Evolutionary conservation across 2,329 filamentous ascomycete species (phyloP), one percentile per base, ranked within the genome.

Genomic region (Ascochyta viciae-villosae): DNA sequence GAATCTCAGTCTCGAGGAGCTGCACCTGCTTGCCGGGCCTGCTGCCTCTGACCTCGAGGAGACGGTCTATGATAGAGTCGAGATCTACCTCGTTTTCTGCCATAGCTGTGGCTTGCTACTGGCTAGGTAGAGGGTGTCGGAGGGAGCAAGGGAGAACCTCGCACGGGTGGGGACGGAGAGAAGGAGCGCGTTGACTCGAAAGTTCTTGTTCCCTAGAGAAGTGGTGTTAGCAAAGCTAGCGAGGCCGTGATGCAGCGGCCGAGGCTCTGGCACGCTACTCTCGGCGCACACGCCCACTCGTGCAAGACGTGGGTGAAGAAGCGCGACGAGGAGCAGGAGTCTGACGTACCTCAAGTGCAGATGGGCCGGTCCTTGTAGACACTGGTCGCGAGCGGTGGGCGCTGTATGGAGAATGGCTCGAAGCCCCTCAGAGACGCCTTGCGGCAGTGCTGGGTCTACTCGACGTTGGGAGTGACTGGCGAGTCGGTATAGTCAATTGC

Each of bases 1-100:
- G 90, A 70, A 99, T 99, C 82, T 98, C 95, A 60, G 91, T 88
- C 80, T 99, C 95, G 66, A 96, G 84, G 67, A 99, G 87, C 82
- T 98, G 94, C 52, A 99, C 95, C 82, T 98, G 95, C 84, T 99
- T 99, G 73, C 95, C 95, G 55, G 95, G 95, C 75, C 95, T 89
- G 85, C 93, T 97, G 77, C 94, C 95, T 81, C 95, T 90, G 76
- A 98, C 95, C 82, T 99, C 95, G 76, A 98, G 85, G 75, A 99
- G 87, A 80, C 95, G 88, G 81, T 98, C 94, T 84, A 99, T 98
- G 88, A 98, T 96, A 74, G 93, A 97, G 81, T 99, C 95, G 82
- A 99, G 86, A 83, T 98, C 94, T 82, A 98, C 91, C 81, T 98
- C 94, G 81, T 92, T 85, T 80, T 90, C 88, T 78, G 88, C 88